These are phyloP conservation scores for Pyricularia grisea DNA, from an alignment of 2,329 filamentous ascomycete species.

Conservation along the genomic window DNA sequence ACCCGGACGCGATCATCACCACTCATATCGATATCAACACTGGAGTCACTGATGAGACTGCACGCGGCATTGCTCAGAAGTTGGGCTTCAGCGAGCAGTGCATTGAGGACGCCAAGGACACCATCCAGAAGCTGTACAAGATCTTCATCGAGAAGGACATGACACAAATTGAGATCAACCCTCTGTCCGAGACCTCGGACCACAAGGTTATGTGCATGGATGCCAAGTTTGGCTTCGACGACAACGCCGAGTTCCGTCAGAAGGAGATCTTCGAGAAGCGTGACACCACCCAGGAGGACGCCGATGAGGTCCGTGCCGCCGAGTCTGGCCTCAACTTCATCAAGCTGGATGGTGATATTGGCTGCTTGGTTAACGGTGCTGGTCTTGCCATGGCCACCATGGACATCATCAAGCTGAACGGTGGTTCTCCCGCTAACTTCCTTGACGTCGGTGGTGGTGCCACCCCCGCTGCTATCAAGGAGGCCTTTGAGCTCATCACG, in stretches of 20 bases:
- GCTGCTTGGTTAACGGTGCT: conserved; percentile 97
- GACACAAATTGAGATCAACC: conserved; percentile 99
- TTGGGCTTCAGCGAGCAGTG: conserved; percentile 98
- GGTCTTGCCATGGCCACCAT: conserved; percentile 99
- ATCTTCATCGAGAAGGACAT: conserved; percentile 98
- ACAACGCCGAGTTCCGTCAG: conserved; percentile 98
- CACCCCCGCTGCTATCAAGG: conserved; percentile 91
- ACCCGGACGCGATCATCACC: conserved; percentile 88
- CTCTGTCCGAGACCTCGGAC: conserved; percentile 93
- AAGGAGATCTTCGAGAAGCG: conserved; percentile 93
- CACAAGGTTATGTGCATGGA: conserved; percentile 99
- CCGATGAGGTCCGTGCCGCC: conserved; percentile 95
- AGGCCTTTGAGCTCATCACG: conserved; percentile 97
- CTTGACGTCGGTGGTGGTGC: conserved; percentile 96
- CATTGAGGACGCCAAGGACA: conserved; percentile 88
- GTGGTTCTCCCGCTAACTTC: conserved; percentile 94
- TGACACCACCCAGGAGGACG: conserved; percentile 90
- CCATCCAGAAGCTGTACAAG: conserved; percentile 98
- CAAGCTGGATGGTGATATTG: conserved; percentile 98
- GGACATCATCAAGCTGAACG: conserved; percentile 99
- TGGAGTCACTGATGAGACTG: conserved; percentile 93
- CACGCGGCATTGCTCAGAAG: conserved; percentile 77
- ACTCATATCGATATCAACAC: conserved; percentile 88
- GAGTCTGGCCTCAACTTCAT: conserved; percentile 98
- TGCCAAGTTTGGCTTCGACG: conserved; percentile 96